Conservation (phyloP, 495 filamentous ascomycete species). For the Aspergillus nidulans region DNA sequence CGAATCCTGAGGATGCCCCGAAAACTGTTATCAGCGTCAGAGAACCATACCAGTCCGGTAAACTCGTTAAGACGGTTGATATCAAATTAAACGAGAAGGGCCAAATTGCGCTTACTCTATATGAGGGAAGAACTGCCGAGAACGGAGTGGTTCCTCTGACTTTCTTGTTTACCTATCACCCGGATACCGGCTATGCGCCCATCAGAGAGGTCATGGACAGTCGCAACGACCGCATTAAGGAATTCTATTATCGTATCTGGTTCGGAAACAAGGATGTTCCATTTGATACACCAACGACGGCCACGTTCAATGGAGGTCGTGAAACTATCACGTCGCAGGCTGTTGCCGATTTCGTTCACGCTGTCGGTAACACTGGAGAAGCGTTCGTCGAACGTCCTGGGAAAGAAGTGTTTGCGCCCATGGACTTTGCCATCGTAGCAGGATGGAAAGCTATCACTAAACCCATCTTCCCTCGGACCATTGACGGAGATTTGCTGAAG, state of each 20-base stretch:
- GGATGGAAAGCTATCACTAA: slow-evolving; percentile 99
- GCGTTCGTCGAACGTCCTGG: slow-evolving; percentile 97
- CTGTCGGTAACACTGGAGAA: slow-evolving; percentile 95
- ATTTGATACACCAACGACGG: slow-evolving; percentile 76
- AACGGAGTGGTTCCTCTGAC: slow-evolving; percentile 73
- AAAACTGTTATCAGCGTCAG: slow-evolving; percentile 79
- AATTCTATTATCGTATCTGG: slow-evolving; percentile 94
- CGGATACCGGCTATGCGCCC: slow-evolving; percentile 89
- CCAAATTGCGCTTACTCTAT: slow-evolving; percentile 78
- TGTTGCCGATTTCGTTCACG: slow-evolving; percentile 97
- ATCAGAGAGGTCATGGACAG: slow-evolving; percentile 92
- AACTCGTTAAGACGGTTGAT: slow-evolving; percentile 79
- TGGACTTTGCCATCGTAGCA: slow-evolving; percentile 98
- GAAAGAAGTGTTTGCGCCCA: slow-evolving; percentile 91
- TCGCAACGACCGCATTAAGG: slow-evolving; percentile 93
- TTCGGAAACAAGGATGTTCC: slow-evolving; percentile 84
- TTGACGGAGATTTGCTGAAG: slow-evolving; percentile 91
- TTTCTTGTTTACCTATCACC: slow-evolving; percentile 85
- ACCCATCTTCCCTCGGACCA: slow-evolving; percentile 91
- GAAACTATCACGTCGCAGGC: slow-evolving; percentile 81
- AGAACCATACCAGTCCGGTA: slow-evolving; percentile 58
- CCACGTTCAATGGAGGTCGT: slow-evolving; percentile 82
- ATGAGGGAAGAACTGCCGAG: slow-evolving; percentile 82
- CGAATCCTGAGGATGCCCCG: slow-evolving; percentile 67
- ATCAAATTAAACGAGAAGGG: slow-evolving; percentile 68